These are phyloP conservation scores for Tolypocladium album DNA, from an alignment of 2,329 filamentous ascomycete genomes.

Conservation along the genomic window DNA sequence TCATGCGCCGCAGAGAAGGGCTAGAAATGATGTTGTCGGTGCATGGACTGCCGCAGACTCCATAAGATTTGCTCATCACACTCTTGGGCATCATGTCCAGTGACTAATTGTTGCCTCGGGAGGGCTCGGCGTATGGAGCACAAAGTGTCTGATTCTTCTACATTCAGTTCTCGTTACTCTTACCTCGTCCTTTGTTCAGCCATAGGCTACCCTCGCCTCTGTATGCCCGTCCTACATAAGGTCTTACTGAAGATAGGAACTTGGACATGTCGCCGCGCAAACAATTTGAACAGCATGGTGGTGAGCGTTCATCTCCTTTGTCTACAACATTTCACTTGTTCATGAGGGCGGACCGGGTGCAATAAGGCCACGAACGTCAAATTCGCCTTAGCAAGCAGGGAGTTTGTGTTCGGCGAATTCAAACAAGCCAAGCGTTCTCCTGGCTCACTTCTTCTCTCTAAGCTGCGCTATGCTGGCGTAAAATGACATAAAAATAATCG, in stretches of 20 bases:
- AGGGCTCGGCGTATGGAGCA: neutral
- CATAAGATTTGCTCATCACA: neutral
- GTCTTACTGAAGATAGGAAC: too few relatives aligned
- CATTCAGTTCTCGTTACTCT: neutral
- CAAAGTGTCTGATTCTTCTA: neutral
- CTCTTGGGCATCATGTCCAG: neutral
- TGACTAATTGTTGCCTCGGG: neutral
- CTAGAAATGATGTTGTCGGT: neutral
- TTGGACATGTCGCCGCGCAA: neutral
- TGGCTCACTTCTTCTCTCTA: slow-evolving; percentile 1
- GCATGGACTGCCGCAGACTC: neutral
- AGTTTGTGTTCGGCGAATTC: neutral
- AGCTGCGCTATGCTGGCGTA: slow-evolving; percentile 8
- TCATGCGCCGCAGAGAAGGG: neutral
- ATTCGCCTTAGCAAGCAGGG: neutral
- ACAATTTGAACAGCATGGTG: too few relatives aligned
- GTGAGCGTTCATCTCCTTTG: neutral
- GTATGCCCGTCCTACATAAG: neutral
- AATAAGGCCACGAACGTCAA: neutral
- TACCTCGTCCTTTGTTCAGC: neutral
- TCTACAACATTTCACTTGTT: neutral
- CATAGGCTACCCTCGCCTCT: neutral
- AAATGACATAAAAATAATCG: slow-evolving; percentile 8
- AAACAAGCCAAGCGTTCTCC: neutral
- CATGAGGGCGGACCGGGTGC: neutral